Evolutionary conservation across 2,329 filamentous ascomycete species (phyloP), one percentile per base, ranked within the genome.

Genomic region (Lachnellula cervina): DNA sequence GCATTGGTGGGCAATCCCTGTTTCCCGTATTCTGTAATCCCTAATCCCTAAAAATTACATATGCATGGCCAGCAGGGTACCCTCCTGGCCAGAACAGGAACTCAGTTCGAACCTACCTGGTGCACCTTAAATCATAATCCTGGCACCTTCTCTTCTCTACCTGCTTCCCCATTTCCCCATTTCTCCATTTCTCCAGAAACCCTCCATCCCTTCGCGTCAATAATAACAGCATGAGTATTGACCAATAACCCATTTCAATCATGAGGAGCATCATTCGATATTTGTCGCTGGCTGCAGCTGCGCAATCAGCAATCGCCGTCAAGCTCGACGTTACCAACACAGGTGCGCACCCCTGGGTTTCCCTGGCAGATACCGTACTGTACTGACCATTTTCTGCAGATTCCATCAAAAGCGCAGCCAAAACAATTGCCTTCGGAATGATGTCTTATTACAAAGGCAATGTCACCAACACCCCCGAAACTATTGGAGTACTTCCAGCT

Each of bases 381-480:
- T 23, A 23, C 48, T 52, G 43, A 32, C 21, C 8, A 25, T 14
- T 23, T 14, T 49, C 42, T 42, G 11, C 50, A 87, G 84, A 73
- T 35, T 88, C 84, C 0, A 79, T 89, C 64, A 80, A 79, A 61
- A 75, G 76, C 59, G 84, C 83, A 5, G 79, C 86, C 17, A 80
- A 78, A 59, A 81, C 79, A 1, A 71, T 88, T 51, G 84, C 84
- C 5, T 74, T 76, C 50, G 83, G 79, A 47, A 74, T 84, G 64
- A 82, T 88, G 76, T 76, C 75, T 43, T 86, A 82, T 69, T 89
- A 88, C 70, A 77, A 75, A 1, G 86, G 85, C 49, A 86, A 86
- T 64, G 72, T 75, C 34, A 78, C 77, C n/a, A 75, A 79, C 45
- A 78, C 74, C 13, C 71, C 76, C 45, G 68, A 82, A 71, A 77